Conservation (phyloP, 1,139 yeast species). For the Hansenula lynferdii region DNA sequence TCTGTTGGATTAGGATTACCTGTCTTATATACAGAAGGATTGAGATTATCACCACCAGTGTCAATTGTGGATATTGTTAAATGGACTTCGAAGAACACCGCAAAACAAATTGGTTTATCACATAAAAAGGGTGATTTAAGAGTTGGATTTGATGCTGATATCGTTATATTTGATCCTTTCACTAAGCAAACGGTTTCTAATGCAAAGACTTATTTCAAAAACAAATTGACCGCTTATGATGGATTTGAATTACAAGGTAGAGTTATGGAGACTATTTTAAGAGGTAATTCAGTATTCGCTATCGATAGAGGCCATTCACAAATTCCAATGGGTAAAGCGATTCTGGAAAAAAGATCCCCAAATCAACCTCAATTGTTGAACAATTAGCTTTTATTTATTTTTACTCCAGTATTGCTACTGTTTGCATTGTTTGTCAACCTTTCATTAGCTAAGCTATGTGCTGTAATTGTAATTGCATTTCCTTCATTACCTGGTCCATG, state of each 20-base stretch:
- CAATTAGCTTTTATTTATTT: background rate
- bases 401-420: no score
- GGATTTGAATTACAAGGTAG: conserved; percentile 66
- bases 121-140: conserved; percentile 68
- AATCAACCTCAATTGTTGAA: background rate
- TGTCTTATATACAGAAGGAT: conserved; percentile 71
- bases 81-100: conserved; percentile 83
- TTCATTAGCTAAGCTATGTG: no score
- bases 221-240: conserved; percentile 82
- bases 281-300: conserved; percentile 68
- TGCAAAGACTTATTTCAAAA: conserved; percentile 64
- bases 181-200: conserved; percentile 52
- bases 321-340: conserved; percentile 50
- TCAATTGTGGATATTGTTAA: conserved; percentile 56
- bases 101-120: conserved; percentile 75
- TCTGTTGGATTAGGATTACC: conserved; percentile 91
- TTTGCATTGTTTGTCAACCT: background rate
- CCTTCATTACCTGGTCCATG: no score
- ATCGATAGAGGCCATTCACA: conserved; percentile 51
- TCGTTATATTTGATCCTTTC: conserved; percentile 71
- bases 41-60: conserved; percentile 47
- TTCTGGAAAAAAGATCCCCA: conserved; percentile 43
- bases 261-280: conserved; percentile 70
- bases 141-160: conserved; percentile 83
- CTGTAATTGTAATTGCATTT: no score